Base-by-base conservation (phyloP, 192 early-diverging fungal genomes). In the Spinellus fusiger region DNA sequence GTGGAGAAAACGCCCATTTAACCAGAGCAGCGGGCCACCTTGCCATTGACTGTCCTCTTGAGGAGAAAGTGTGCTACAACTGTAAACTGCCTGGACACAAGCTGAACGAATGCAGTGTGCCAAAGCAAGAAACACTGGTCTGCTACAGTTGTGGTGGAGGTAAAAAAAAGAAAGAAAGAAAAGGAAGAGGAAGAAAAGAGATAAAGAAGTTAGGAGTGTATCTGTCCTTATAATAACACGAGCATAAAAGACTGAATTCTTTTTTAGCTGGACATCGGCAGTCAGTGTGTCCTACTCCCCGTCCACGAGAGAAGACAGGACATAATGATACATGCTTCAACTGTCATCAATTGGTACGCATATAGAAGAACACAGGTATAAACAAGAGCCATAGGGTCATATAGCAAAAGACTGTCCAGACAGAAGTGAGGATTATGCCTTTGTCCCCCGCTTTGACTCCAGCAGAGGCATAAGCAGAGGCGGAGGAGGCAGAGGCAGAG, bases 101-200 rank as follows among this genome's bases (percentile, higher is more conserved):
- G 46, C 73, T 78, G 13, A 78, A 67, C 28, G 48, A 70, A 29
- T 82, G 80, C 40, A 65, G 76, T 51, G 60, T 68, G 64, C 78
- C 78, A 20, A 74, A 70, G 16, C 73, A 73, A 18, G 78, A 78
- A 18, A 49, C 78, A 1, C 80, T 80, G 35, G 67, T 76, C 54
- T 82, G 80, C 31, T 82, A 80, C 51, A 59, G 65, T 32, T 82
- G 80, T 49, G 80, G 80, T 38, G 76, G 78, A 59, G 78, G 80
- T 82, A 68, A 26, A n/a, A 54, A 1, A 16, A 26, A 35, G 38
- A 58, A 44, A 25, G 2, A 0, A 53, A 12, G 13, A 53, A 27
- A 20, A 4, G 15, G n/a, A 16, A 10, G n/a, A 44, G 1, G 16
- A 31, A 4, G 8, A 44, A 15, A 48, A 8, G 9, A n/a, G 20